Conservation (phyloP, 2,329 filamentous ascomycete genomes). For the Cladosporium cucumerinum region DNA sequence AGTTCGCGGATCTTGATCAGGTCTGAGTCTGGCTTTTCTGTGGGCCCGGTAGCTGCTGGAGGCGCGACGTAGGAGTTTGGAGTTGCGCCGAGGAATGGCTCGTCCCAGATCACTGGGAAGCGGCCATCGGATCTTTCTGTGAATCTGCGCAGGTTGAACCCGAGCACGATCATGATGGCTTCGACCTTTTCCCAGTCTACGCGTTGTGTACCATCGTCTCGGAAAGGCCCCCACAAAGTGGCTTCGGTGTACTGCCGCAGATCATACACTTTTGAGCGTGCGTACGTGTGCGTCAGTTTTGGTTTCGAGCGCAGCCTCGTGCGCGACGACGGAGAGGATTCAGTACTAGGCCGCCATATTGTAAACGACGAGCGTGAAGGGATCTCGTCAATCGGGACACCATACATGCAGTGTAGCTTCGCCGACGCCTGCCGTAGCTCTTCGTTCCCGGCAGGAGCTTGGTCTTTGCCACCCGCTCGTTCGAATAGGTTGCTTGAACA, state of each 20-base stretch:
- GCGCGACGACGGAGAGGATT: slow-evolving; percentile 21
- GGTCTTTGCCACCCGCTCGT: slow-evolving; percentile 46
- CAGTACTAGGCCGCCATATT: slow-evolving; percentile 22
- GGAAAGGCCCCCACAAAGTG: slow-evolving; percentile 70
- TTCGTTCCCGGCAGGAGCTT: slow-evolving; percentile 39
- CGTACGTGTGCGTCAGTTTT: slow-evolving; percentile 47
- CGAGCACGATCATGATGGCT: slow-evolving; percentile 66
- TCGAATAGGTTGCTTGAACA: slow-evolving; percentile 62
- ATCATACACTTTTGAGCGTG: slow-evolving; percentile 70
- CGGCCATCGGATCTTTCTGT: slow-evolving; percentile 41
- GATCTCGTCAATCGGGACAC: slow-evolving; percentile 52
- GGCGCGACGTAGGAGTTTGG: slow-evolving; percentile 31
- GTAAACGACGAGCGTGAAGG: slow-evolving; percentile 29
- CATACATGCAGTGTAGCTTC: slow-evolving; percentile 65
- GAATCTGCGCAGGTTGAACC: slow-evolving; percentile 57
- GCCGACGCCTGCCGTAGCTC: slow-evolving; percentile 62
- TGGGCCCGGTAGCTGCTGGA: slow-evolving; percentile 16
- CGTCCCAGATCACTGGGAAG: slow-evolving; percentile 54
- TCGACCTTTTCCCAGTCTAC: slow-evolving; percentile 82
- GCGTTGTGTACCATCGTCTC: slow-evolving; percentile 56
- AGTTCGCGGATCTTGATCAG: slow-evolving; percentile 29
- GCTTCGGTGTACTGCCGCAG: slow-evolving; percentile 62
- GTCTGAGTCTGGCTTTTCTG: slow-evolving; percentile 21
- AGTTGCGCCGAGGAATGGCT: slow-evolving; percentile 56
- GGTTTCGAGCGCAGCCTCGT: slow-evolving; percentile 24